These are phyloP conservation scores for Quercus lobata DNA, from an alignment of 331 rosid genomes.

Conservation along the genomic window DNA sequence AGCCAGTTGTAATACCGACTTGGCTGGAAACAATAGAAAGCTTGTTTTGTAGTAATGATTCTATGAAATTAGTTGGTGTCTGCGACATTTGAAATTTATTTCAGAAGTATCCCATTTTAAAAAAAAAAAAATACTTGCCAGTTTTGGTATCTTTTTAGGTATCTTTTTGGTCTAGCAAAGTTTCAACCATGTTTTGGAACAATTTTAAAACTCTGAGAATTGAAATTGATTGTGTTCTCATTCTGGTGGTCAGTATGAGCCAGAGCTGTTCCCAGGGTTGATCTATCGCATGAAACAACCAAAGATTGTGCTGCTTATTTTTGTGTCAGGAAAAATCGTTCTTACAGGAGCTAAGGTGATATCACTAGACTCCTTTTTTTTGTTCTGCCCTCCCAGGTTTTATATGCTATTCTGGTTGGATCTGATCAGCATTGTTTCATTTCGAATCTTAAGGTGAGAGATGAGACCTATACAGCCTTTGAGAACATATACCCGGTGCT, in stretches of 20 bases:
- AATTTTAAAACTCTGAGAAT: background rate
- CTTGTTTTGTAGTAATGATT: too few species aligned
- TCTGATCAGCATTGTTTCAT: background rate
- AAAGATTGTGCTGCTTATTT: constrained; percentile 85
- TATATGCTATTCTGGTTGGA: background rate
- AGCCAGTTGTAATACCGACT: background rate
- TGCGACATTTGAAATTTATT: too few species aligned
- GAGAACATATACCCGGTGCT: constrained; percentile 97
- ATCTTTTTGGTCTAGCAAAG: background rate
- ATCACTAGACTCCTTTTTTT: background rate
- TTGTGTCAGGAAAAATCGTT: constrained; percentile 91
- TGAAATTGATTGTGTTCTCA: constrained; percentile 11
- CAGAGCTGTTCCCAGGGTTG: constrained; percentile 89
- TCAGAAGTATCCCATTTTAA: too few species aligned
- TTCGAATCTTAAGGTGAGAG: constrained; percentile 60
- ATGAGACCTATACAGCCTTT: constrained; percentile 88
- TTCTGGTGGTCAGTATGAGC: constrained; percentile 72
- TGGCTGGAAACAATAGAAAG: too few species aligned
- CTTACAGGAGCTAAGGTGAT: constrained; percentile 90
- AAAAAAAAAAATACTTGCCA: too few species aligned
- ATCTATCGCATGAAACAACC: constrained; percentile 96
- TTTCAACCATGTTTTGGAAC: background rate
- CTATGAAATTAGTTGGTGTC: too few species aligned
- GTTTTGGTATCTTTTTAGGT: background rate
- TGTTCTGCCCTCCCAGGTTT: background rate